These are phyloP conservation scores for Naganishia friedmannii DNA, from an alignment of 768 basidiomycete genomes.

Conservation along the genomic window DNA sequence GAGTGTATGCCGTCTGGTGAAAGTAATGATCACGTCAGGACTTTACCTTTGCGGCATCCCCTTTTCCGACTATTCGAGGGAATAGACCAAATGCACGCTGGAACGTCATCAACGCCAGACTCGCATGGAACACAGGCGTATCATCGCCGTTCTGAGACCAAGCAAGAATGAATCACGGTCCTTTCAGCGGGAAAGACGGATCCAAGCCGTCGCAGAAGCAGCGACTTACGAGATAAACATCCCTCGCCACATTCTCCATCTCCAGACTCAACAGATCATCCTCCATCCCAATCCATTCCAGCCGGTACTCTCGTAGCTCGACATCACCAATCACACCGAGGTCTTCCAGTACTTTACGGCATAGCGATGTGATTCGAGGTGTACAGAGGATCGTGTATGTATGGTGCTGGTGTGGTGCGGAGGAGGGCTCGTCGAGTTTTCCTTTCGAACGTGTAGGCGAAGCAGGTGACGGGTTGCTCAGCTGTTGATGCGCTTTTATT, in stretches of 20 bases:
- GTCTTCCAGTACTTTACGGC: slow-evolving; percentile 82
- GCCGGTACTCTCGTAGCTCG: slow-evolving; percentile 62
- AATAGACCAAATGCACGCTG: slow-evolving; percentile 83
- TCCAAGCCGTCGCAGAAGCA: no score
- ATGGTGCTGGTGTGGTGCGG: slow-evolving; percentile 56
- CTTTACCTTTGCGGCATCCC: slow-evolving; percentile 62
- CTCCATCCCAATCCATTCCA: slow-evolving; percentile 68
- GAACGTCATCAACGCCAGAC: slow-evolving; percentile 75
- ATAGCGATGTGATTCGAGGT: slow-evolving; percentile 80
- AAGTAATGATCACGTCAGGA: no score
- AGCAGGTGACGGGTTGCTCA: no score
- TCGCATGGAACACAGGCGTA: slow-evolving; percentile 80
- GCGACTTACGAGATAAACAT: slow-evolving; percentile 79
- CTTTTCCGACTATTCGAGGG: slow-evolving; percentile 89
- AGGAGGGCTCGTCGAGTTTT: not conserved
- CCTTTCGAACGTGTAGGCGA: no score
- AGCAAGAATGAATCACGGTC: no score
- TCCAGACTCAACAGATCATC: slow-evolving; percentile 91
- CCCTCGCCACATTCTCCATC: slow-evolving; percentile 76
- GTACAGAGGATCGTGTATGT: slow-evolving; percentile 85
- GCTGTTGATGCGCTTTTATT: slow-evolving; percentile 63
- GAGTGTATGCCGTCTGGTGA: no score
- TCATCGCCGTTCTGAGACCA: slow-evolving; percentile 87
- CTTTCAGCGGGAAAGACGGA: no score
- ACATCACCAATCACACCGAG: slow-evolving; percentile 98